A percentile compares a stretch with the other conserved stretches of the same genome.
Evolutionary conservation across 208 protist genomes (phyloP).

Genomic region (Hexamita inflata): DNA sequence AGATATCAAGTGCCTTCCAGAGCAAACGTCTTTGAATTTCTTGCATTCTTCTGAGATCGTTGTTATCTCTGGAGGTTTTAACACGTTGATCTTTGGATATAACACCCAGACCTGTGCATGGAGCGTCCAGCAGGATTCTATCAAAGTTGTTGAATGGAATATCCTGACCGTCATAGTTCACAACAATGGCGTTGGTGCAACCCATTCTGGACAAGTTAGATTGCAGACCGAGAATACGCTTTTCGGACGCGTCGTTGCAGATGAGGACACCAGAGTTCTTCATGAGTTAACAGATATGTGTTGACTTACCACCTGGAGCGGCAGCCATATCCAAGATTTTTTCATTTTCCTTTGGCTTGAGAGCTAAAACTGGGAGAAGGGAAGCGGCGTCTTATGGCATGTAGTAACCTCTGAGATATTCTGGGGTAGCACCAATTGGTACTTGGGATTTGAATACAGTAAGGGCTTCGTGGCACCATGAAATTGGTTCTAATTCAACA

Average conservation of each 20-base stretch:
- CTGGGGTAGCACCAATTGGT: slow-evolving; percentile 87
- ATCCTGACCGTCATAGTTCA: slow-evolving; percentile 32
- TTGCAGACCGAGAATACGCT: slow-evolving; percentile 74
- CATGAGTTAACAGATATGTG: slow-evolving; percentile 83
- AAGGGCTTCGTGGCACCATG: slow-evolving; percentile 86
- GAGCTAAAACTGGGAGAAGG: slow-evolving; percentile 87
- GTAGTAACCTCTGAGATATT: slow-evolving; percentile 96
- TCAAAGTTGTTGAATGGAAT: slow-evolving; percentile 54
- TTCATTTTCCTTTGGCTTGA: slow-evolving; percentile 70
- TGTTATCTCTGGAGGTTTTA: slow-evolving; percentile 66
- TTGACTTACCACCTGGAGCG: slow-evolving; percentile 94
- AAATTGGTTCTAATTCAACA: slow-evolving; percentile 83
- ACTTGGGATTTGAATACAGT: slow-evolving; percentile 86
- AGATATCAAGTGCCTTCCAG: slow-evolving; percentile 81
- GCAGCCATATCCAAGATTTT: slow-evolving; percentile 89
- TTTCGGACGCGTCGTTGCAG: slow-evolving; percentile 86
- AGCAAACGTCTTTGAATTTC: slow-evolving; percentile 85
- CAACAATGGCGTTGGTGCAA: slow-evolving; percentile 28
- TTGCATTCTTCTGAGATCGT: slow-evolving; percentile 66
- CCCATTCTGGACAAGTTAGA: slow-evolving; percentile 86
- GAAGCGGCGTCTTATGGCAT: slow-evolving; percentile 92
- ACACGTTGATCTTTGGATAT: slow-evolving; percentile 87
- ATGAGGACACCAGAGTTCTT: slow-evolving; percentile 90
- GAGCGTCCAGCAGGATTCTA: slow-evolving; percentile 83
- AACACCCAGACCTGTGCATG: slow-evolving; percentile 92